Conservation (phyloP, 2,329 filamentous ascomycete genomes). For the Proliferodiscus dingleyae region DNA sequence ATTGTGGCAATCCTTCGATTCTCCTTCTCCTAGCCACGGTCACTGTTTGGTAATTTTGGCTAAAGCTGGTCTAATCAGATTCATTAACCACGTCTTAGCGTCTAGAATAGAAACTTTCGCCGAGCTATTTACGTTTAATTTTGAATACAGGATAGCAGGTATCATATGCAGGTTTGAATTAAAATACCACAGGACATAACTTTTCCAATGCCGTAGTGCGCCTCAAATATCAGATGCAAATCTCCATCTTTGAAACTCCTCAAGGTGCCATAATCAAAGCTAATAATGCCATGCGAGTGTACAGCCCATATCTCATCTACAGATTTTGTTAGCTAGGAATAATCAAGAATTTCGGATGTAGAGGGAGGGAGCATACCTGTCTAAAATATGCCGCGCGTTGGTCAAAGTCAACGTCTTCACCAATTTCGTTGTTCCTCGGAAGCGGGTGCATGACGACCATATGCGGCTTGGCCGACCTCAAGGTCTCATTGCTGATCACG, state of each 20-base stretch:
- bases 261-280: constrained; percentile 74
- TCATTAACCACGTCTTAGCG: too few species aligned
- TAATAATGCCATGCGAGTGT: constrained; percentile 95
- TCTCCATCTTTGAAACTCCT: neutral
- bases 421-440: constrained; percentile 88
- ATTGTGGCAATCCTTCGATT: too few species aligned
- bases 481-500: constrained; percentile 81
- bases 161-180: neutral
- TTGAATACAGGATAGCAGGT: constrained; percentile 2
- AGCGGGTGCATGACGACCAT: constrained; percentile 96
- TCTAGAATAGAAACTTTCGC: too few species aligned
- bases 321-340: constrained; percentile 10
- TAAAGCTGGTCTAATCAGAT: too few species aligned
- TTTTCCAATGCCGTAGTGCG: neutral
- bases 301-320: constrained; percentile 95
- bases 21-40: too few species aligned
- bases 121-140: too few species aligned
- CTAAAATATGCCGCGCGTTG: constrained; percentile 95
- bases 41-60: too few species aligned
- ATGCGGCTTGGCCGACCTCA: constrained; percentile 85
- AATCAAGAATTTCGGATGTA: neutral
- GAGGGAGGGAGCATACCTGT: constrained; percentile 66
- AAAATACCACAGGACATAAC: neutral
- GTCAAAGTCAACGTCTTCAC: constrained; percentile 96
- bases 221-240: neutral